Evolutionary conservation across 176 grass and related monocot species (phyloP), one percentile per base, ranked within the genome.

Genomic region (Triticum monococcum): DNA sequence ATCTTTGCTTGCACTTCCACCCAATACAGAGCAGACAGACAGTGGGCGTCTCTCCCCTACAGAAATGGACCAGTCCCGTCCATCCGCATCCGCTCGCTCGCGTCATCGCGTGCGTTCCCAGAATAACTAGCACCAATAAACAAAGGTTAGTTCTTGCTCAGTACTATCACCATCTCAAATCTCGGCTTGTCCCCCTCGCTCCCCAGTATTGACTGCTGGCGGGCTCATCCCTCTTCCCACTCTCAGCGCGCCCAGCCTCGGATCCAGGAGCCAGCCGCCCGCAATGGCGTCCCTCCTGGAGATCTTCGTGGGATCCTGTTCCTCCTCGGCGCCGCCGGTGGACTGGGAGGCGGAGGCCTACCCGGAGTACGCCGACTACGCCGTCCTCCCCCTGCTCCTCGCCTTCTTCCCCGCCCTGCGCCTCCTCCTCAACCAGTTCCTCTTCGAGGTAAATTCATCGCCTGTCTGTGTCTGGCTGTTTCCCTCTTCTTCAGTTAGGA

Each of bases 371-470:
- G 64, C 84, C 32, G 92, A 97, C 87, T 97, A 91, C 84, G 64
- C 71, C 24, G 88, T 88, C 9, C 92, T 97, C 63, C 95, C 95
- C 5, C 84, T 97, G n/a, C 88, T 97, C 74, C 84, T 87, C 59
- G 71, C 91, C 71, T 97, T 97, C 92, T 97, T 97, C 88, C 92
- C 86, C 18, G 84, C 90, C 26, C 62, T 94, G 52, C 87, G 95
- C 38, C 94, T 91, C 88, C 86, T 97, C 83, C 92, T 97, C 61
- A 92, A 94, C 81, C 86, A 87, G 43, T 84, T 94, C 72, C 79
- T 97, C 38, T 92, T 97, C 85, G 89, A 97, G 92, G 95, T 97
- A 86, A 86, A 40, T 40, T 9, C 38, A 40, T 46, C 46, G 61
- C 64, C 75, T 37, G 36, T 8, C 36, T 35, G 28, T 80, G 17